Base-by-base conservation (phyloP, 108 stramenopile species). In the Fistulifera solaris region DNA sequence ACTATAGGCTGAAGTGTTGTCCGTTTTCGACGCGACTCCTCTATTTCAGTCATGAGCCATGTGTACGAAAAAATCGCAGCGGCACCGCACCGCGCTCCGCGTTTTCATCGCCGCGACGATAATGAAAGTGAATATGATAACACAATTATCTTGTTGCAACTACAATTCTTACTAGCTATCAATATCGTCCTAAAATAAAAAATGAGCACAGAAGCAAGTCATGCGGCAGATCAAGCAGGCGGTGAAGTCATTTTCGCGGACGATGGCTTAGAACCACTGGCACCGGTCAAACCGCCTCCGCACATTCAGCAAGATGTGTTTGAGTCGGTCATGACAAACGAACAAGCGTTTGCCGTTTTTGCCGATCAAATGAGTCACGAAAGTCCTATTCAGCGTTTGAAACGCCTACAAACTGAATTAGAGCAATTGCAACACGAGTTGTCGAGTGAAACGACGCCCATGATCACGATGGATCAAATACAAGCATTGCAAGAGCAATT, bases 191-290 rank as follows among this genome's bases (percentile, higher is more conserved):
- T 6, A 3, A 35, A 35, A 6, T 8, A 35, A 45, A 24, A 52
- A 52, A 52, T 24, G 19, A 24, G 18, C 18, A 52, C 22, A 25
- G 24, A 35, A 35, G 31, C 31, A 35, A 21, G 13, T 21, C 39
- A 77, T 62, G 48, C 76, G 11, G 83, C 87, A 46, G 87, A 84
- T 57, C 78, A 80, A 55, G 83, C 87, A 21, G 83, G 78, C 43
- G 89, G 89, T 18, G 89, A 91, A 75, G 71, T 80, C 15, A 69
- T 91, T 28, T 91, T 66, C 63, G 70, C 79, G 39, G 73, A 70
- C 44, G 89, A 82, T 52, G 89, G 85, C 5, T 66, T 87, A 25
- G 70, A 79, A 13, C 67, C 88, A 16, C 72, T 77, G 2, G 61
- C 72, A 15, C 72, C 78, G 21, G 62, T 24, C 56, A 58, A 13